Base-by-base conservation (phyloP, 2,329 filamentous ascomycete genomes). In the Pleoardoris graminearum region DNA sequence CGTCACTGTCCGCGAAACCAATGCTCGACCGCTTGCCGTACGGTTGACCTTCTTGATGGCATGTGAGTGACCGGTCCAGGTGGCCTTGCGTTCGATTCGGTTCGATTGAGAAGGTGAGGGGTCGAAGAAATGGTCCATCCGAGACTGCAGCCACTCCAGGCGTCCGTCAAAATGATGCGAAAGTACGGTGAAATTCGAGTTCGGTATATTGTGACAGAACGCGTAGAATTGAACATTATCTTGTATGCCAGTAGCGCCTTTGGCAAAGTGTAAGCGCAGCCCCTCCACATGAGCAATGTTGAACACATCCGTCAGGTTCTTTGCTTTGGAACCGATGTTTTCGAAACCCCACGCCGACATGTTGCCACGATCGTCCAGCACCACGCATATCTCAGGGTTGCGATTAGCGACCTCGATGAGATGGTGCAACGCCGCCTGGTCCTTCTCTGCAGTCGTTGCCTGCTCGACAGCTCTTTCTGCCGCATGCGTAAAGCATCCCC, bases 321-420 rank as follows among this genome's bases (percentile, higher is more conserved):
- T 84, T 27, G 80, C 78, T 66, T 87, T 90, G 62, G 84, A 86
- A 30, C 88, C 87, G 17, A 96, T 83, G 66, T 93, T 92, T 70
- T 97, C 92, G 50, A 99, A 76, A 0, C 91, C 93, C 90, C 93
- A 97, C 0, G 90, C 91, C 35, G 90, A 91, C 88, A 97, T 90
- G 59, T 87, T 86, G 1, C 93, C 93, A 42, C 82, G 79, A n/a
- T 87, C 86, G 72, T 97, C 91, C 42, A 96, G 79, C 7, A 93
- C 85, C 21, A 97, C 81, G 60, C 91, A 94, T 2, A 99, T 84
- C 69, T 99, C 94, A 0, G 92, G 90, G 50, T 83, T 89, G 47
- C 87, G 87, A 56, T 93, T 94, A 8, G 91, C 90, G 61, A 97
- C 82, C 60, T 91, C 88, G 37, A 96, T 88, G 4, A 97, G 78